Conservation (phyloP, 73 alveolate genomes). For the Uronychia setigera region DNA sequence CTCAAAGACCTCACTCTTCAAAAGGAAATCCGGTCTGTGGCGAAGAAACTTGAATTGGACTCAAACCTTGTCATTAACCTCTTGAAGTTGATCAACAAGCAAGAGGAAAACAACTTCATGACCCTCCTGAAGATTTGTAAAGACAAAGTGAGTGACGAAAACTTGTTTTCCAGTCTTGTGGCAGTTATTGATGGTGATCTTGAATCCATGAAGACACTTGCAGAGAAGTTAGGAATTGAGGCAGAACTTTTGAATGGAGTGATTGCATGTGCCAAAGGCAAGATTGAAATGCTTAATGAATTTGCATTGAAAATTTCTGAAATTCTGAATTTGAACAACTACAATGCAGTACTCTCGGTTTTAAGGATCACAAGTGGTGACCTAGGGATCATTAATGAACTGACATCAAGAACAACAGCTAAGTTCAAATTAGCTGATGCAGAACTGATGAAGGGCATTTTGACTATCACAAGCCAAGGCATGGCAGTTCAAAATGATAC, state of each 20-base stretch:
- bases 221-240: conserved; percentile 24
- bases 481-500: too few relatives aligned
- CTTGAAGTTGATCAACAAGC: not conserved
- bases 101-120: not conserved
- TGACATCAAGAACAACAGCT: too few relatives aligned
- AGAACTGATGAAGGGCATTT: too few relatives aligned
- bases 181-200: conserved; percentile 11
- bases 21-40: conserved; percentile 13
- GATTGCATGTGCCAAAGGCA: conserved; percentile 25
- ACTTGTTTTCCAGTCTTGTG: not conserved
- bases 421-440: too few relatives aligned
- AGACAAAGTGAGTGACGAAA: not conserved
- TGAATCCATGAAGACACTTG: not conserved
- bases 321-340: not conserved
- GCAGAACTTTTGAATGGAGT: conserved; percentile 1
- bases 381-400: not conserved
- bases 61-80: not conserved
- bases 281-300: conserved; percentile 2
- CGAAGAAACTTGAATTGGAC: conserved; percentile 14
- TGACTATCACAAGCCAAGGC: too few relatives aligned
- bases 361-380: not conserved
- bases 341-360: not conserved
- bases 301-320: not conserved
- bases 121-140: not conserved
- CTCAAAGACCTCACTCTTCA: conserved; percentile 12